Evolutionary conservation across 2,329 filamentous ascomycete genomes (phyloP), one percentile per base, ranked within the genome.

Genomic region (Talaromyces atroroseus): DNA sequence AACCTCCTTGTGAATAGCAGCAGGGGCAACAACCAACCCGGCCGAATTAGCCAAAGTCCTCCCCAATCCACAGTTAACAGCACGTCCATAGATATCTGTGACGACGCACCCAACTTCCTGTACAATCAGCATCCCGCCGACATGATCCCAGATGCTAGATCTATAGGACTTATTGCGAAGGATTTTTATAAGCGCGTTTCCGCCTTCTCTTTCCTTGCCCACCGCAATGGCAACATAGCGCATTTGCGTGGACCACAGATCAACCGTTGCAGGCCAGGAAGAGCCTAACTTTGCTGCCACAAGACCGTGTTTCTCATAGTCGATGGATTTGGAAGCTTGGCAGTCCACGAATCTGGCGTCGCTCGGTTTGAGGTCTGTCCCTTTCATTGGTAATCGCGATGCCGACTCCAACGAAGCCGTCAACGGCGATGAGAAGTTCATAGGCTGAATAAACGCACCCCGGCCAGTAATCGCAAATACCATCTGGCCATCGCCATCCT

Each of bases 131-230:
- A 79, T 76, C 0, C 79, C 80, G 5, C 79, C 80, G 1, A 78
- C 78, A 65, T 82, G 80, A 64, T 82, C 80, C 80, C 80, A 82
- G n/a, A 80, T 69, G 56, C 75, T 74, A 0, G 77, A 78, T 32
- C 73, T 77, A 59, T 79, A 73, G 8, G 68, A 65, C 32, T 68
- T 61, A 3, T 72, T 71, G 53, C 69, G 70, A 8, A 78, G 76
- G 24, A 80, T 74, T 45, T 79, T 76, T 16, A 82, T 62, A 63
- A 79, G 72, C 24, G 78, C 73, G 61, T 80, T 76, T 26, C 76
- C 75, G 11, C 52, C 52, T 14, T 48, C 47, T 14, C 18, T 20
- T 23, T 74, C 75, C 24, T 74, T 75, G 14, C 78, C 79, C 0
- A 81, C 72, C 0, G 79, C 74, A 38, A 81, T 73, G 2, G 78